Evolutionary conservation across 495 filamentous ascomycete genomes (phyloP).

Genomic region (Mytilinidion resinicola): DNA sequence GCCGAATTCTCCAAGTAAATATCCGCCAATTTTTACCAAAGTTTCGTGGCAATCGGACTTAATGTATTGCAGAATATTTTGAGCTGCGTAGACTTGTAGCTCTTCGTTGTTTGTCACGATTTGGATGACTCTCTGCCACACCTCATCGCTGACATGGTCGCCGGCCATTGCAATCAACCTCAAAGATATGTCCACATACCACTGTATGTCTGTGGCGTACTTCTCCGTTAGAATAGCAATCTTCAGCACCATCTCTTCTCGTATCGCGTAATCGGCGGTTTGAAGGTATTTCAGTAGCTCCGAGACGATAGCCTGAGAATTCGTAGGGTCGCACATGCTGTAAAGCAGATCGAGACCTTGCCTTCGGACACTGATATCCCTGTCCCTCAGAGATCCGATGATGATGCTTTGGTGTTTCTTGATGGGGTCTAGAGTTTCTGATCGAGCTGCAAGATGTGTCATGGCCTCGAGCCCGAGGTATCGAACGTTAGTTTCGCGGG

Average conservation of each 20-base stretch:
- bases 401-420: constrained; percentile 98
- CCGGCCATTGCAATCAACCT: constrained; percentile 93
- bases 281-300: constrained; percentile 93
- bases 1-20: constrained; percentile 92
- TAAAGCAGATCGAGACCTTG: constrained; percentile 96
- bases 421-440: constrained; percentile 93
- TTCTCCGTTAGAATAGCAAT: constrained; percentile 98
- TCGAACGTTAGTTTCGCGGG: constrained; percentile 93
- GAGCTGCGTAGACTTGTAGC: constrained; percentile 90
- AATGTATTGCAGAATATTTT: constrained; percentile 81
- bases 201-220: constrained; percentile 95
- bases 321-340: constrained; percentile 97
- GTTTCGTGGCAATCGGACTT: constrained; percentile 96
- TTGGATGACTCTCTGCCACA: constrained; percentile 98
- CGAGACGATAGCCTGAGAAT: constrained; percentile 84
- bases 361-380: constrained; percentile 93
- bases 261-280: constrained; percentile 92
- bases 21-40: constrained; percentile 92
- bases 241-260: constrained; percentile 99
- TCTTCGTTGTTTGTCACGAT: constrained; percentile 99
- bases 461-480: constrained; percentile 96
- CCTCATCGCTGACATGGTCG: constrained; percentile 98
- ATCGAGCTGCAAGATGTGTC: constrained; percentile 92
- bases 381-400: constrained; percentile 83
- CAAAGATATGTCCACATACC: constrained; percentile 98